Evolutionary conservation across 306 rosid genomes (phyloP), one percentile per base, ranked within the genome.

Genomic region (Prunus dulcis): DNA sequence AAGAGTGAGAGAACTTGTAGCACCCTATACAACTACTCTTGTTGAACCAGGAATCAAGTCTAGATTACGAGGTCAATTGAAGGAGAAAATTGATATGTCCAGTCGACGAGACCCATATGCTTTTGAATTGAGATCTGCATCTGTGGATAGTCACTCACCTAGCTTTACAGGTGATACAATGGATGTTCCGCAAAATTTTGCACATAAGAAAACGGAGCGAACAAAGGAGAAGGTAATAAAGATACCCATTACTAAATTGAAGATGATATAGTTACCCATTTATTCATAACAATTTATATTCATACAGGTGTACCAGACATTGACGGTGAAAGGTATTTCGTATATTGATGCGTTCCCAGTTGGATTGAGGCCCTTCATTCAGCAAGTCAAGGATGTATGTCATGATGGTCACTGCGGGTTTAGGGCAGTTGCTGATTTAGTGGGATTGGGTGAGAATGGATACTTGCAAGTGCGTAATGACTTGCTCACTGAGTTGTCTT

Each of bases 401-500:
- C 49, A 53, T n/a, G 75, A 71, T 71, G 75, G 75, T 51, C 57
- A 71, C 43, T 71, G 64, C 5, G 75, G 75, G 75, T 71, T 71
- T 71, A 71, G 75, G 14, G 75, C 75, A 15, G 49, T 71, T 4
- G 75, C 75, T 30, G 64, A 53, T 71, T 71, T 71, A 53, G 63
- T 71, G 45, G 75, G 75, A 52, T 12, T 71, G 49, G 75, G 64
- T 13, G 75, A 19, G 64, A 71, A 71, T 30, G 75, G 64, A 3
- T 71, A 71, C 64, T 53, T 71, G 75, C 75, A 71, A 32, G 75
- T 71, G 49, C 47, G 64, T 23, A 71, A 71, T 71, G 75, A 71
- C 64, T 25, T 71, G 57, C 75, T 71, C 9, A 53, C 75, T 71
- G 75, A 71, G 62, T 53, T 71, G 51, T 71, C 75, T 52, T 53